Base-by-base conservation (phyloP, 306 rosid species). In the Mimosa bimucronata region DNA sequence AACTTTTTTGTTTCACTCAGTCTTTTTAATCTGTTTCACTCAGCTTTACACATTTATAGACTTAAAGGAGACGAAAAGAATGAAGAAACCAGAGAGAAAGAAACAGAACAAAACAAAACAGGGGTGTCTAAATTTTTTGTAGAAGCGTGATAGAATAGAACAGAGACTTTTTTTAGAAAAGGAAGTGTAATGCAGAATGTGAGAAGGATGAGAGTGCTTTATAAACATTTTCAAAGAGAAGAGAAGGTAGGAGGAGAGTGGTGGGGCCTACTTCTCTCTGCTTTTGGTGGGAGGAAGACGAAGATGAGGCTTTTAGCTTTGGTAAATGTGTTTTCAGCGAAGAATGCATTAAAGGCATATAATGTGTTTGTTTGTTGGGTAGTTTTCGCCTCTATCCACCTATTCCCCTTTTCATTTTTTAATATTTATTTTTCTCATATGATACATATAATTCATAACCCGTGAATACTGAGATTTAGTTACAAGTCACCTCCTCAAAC, bases 171-270 rank as follows among this genome's bases (percentile, higher is more conserved):
- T 66, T 44, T 37, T 38, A 18, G 26, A 8, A 61, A 71, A 45
- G 60, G 26, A 7, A 7, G 45, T n/a, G 12, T 26, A 66, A 66
- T 67, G 73, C 66, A 76, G 76, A 9, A 15, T 53, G 23, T 71
- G 76, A 29, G 61, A 81, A 28, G 42, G 9, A 4, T 76, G 77
- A 16, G 29, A 37, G 0, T 67, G 73, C 55, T 83, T 83, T 86
- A 83, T 83, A 86, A 83, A 83, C 83, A 80, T 41, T 83, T 83
- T 74, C 71, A 82, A 12, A 80, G 86, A 52, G 80, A 9, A n/a
- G 67, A 29, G 7, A 21, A 52, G 80, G 6, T 2, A 60, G 40
- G 7, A 30, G 77, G 48, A 28, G 40, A 21, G 15, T 77, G 74
- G 81, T 80, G 79, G 81, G 85, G 37, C 87, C 85, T 76, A 7